Base-by-base conservation (phyloP, 2,329 filamentous ascomycete species). In the Colletotrichum lindemuthianum region DNA sequence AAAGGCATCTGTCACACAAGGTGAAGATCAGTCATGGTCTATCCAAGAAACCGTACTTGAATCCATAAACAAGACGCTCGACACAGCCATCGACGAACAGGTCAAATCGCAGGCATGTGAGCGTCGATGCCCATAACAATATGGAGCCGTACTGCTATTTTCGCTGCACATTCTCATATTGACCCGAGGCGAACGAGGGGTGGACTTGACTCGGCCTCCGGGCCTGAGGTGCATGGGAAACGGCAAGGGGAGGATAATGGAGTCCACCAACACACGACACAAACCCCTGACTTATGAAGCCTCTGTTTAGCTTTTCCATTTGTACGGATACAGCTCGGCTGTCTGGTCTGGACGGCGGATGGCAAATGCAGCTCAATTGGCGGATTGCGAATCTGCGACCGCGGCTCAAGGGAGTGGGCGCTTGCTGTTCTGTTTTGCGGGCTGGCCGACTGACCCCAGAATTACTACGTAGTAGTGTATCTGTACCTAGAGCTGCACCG, bases 401-500 rank as follows among this genome's bases (percentile, higher is more conserved):
- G 58, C 63, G 58, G 63, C 58, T 65, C 51, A 52, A 63, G 47
- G 63, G 51, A 63, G 54, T 55, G 60, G 56, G 40, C n/a, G 24
- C 24, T 24, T 24, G 24, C 24, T 24, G 43, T 51, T 24, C 37
- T 16, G 6, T 55, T 53, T 45, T 54, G 56, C 56, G 39, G 56
- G 59, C 40, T 63, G 51, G 40, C 58, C 39, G 41, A 45, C 55
- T 32, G 11, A 51, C 63, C 51, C 24, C 24, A 24, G 24, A 24
- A 24, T 24, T 24, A 24, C 24, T 4, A 24, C 24, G 24, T 4
- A 24, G 24, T 24, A 24, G 24, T 24, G 24, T 24, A 24, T 24
- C 24, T 4, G 24, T 24, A 24, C 4, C 24, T 24, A 24, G 24
- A 24, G 24, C 24, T 24, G 24, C 24, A 24, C 24, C 24, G 24